Evolutionary conservation across 306 rosid species (phyloP).

Genomic region (Fragaria ananassa): DNA sequence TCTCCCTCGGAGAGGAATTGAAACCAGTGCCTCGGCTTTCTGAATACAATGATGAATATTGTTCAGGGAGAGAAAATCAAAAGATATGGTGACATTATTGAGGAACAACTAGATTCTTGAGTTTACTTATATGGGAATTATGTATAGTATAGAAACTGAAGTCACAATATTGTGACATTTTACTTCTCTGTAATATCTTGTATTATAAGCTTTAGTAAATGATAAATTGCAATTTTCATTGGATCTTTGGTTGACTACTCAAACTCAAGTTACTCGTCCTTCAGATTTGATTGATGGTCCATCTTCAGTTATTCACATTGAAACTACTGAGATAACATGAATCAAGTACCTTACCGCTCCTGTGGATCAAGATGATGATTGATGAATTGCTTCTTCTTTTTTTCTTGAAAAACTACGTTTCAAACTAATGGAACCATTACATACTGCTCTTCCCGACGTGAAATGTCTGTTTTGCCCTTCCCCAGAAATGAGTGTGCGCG

Average conservation of each 20-base stretch:
- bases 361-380: no score
- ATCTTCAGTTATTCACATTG: neutral
- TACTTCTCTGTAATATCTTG: neutral
- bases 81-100: neutral
- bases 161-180: neutral
- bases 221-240: neutral
- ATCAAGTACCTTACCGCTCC: no score
- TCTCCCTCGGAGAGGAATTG: conserved; percentile 21
- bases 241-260: neutral
- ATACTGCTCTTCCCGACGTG: no score
- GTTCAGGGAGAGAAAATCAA: neutral
- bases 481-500: no score
- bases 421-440: no score
- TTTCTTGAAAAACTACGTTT: no score
- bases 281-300: neutral
- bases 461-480: neutral
- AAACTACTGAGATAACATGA: neutral
- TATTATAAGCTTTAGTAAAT: neutral
- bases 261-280: neutral
- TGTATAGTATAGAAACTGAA: neutral
- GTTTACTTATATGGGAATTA: neutral
- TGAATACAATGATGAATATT: neutral
- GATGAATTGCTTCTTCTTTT: no score
- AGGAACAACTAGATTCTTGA: neutral
- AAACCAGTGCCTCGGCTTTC: neutral